A percentile compares a stretch with the other conserved stretches of the same genome.
These are phyloP conservation scores for Sherardia arvensis DNA, from an alignment of 257 asterid species.

Conservation along the genomic window DNA sequence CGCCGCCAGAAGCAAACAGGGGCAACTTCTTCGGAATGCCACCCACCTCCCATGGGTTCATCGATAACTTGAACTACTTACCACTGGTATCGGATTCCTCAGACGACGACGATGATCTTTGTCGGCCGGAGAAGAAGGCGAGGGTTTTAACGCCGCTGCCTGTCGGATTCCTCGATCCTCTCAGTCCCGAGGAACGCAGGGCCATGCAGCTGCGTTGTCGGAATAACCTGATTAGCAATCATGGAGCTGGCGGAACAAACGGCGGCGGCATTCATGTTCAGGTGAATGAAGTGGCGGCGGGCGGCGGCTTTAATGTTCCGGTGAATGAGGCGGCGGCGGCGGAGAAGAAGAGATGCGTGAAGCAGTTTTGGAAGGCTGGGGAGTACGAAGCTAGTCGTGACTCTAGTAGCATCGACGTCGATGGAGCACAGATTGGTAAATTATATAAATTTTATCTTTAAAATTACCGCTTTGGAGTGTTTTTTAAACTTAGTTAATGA, in stretches of 20 bases:
- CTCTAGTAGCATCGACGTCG: slow-evolving; percentile 6
- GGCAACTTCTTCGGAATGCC: neutral
- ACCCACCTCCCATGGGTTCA: slow-evolving; percentile 6
- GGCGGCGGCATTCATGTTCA: neutral
- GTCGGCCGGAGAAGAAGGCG: slow-evolving; percentile 27
- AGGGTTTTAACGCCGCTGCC: slow-evolving; percentile 28
- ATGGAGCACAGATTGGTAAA: slow-evolving; percentile 22
- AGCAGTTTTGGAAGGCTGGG: slow-evolving; percentile 80
- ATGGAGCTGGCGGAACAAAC: neutral
- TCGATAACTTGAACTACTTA: neutral
- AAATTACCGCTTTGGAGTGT: too few species aligned
- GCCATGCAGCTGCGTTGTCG: slow-evolving; percentile 6
- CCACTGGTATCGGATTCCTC: neutral
- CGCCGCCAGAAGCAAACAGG: neutral
- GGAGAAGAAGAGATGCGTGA: slow-evolving; percentile 1
- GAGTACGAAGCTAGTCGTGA: slow-evolving; percentile 37
- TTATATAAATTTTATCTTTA: slow-evolving; percentile 30
- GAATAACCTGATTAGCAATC: neutral
- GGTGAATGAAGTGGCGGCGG: slow-evolving; percentile 6
- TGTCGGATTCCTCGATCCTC: slow-evolving; percentile 64
- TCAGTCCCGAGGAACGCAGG: slow-evolving; percentile 18
- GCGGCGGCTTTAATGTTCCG: neutral
- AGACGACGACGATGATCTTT: slow-evolving; percentile 3
- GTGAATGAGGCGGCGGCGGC: slow-evolving; percentile 6
- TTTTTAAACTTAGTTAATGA: too few species aligned